phyloP scores from a whole-genome alignment of 2,329 filamentous ascomycete genomes.

The Ophiocordyceps sinensis region DNA sequence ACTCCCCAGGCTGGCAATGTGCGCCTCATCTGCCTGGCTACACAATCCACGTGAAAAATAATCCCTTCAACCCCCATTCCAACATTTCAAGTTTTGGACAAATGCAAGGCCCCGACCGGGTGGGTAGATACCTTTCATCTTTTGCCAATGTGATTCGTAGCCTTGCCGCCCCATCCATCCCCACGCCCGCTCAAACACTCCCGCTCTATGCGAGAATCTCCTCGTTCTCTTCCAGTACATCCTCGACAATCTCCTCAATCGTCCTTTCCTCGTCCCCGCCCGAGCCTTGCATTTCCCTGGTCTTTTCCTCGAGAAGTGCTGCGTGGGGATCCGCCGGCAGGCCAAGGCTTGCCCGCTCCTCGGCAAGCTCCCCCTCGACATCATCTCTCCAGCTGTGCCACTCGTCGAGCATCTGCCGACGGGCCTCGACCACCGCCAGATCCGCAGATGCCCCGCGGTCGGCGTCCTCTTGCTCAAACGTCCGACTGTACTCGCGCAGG shows the following conservation, averaged over 20 bases:
- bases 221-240: constrained; percentile 75
- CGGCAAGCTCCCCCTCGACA: constrained; percentile 55
- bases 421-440: constrained; percentile 79
- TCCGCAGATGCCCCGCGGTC: constrained; percentile 90
- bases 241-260: constrained; percentile 80
- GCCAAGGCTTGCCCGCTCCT: constrained; percentile 55
- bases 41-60: no score
- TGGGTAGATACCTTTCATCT: neutral
- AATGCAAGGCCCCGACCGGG: no score
- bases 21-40: no score
- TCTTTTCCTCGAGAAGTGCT: constrained; percentile 43
- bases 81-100: no score
- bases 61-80: no score
- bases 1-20: no score
- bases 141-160: neutral
- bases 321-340: constrained; percentile 52
- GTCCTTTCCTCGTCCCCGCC: constrained; percentile 58
- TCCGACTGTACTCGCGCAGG: constrained; percentile 85
- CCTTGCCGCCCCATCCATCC: neutral
- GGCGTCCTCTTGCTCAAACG: constrained; percentile 90
- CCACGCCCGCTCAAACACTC: neutral
- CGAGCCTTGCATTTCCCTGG: constrained; percentile 31
- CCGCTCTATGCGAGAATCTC: constrained; percentile 40
- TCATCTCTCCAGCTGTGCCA: constrained; percentile 75
- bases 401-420: constrained; percentile 70